Evolutionary conservation across 2,329 filamentous ascomycete species (phyloP), one percentile per base, ranked within the genome.

Genomic region (Ophiostoma angusticollis): DNA sequence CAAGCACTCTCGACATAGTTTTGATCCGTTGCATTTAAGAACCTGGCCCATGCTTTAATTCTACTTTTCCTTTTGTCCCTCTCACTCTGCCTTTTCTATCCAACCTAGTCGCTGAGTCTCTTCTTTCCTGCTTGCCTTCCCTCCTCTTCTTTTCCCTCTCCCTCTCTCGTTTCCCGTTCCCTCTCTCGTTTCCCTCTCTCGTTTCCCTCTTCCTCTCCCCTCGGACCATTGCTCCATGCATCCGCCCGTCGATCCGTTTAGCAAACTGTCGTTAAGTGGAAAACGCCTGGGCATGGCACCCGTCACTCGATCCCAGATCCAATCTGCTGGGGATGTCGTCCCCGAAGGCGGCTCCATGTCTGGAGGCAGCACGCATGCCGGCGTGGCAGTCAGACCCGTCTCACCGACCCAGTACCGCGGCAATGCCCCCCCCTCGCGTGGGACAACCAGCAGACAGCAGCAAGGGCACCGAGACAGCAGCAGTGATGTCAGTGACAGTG

Each of bases 241-340:
- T 37, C 40, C 44, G 0, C 44, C 45, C 2, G 27, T 30, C 21
- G 30, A 19, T 12, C 30, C 17, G 18, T 39, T 47, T 27, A 37
- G 38, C 37, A 44, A 40, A 21, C 45, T 47, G 2, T 42, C 44
- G 35, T 32, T 47, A 27, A 25, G 21, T 11, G 24, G 21, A 8
- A n/a, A n/a, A n/a, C n/a, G n/a, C n/a, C 14, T 32, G 5, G 25
- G 13, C 29, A 47, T 47, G 45, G 25, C 44, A 11, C 45, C 45
- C 2, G 35, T 45, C n/a, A 47, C 45, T 4, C 39, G 45, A 23
- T 47, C 45, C 4, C 41, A 41, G 9, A 25, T 25, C 6, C 37
- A 40, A 1, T 12, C 8, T 6, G 24, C 14, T 11, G 42, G 16
- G 8, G 34, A 19, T 14, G 23, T 16, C n/a, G 31, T 24, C 5